Conservation (phyloP, 2,329 filamentous ascomycete species). For the Fusarium anguioides region DNA sequence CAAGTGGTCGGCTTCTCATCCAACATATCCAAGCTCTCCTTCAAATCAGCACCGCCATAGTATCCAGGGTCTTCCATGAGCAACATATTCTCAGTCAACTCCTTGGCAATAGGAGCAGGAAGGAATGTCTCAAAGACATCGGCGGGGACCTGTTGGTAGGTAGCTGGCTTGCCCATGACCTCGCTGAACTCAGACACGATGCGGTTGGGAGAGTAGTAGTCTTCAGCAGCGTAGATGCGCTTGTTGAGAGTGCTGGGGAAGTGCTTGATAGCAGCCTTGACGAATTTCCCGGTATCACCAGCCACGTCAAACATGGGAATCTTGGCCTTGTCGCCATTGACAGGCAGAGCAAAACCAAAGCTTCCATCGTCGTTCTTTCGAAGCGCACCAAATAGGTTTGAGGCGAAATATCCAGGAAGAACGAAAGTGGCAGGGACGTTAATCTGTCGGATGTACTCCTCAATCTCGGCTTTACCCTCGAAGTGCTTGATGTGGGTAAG, state of each 20-base stretch:
- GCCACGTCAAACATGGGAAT: constrained; percentile 54
- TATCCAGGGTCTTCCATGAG: constrained; percentile 57
- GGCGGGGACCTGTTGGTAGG: constrained; percentile 46
- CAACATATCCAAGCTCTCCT: constrained; percentile 48
- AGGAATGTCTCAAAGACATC: constrained; percentile 53
- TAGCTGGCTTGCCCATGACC: constrained; percentile 50
- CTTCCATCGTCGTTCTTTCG: constrained; percentile 46
- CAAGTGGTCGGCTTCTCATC: constrained; percentile 53
- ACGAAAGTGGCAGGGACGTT: constrained; percentile 64
- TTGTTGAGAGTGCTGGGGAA: constrained; percentile 45
- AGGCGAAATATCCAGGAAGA: constrained; percentile 65
- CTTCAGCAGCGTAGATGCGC: constrained; percentile 51
- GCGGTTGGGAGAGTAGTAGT: constrained; percentile 50
- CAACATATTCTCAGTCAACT: constrained; percentile 57
- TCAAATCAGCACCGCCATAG: constrained; percentile 51
- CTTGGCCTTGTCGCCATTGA: constrained; percentile 46
- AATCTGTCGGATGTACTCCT: constrained; percentile 64
- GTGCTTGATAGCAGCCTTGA: constrained; percentile 50
- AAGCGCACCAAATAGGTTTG: constrained; percentile 54
- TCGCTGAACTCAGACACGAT: constrained; percentile 51
- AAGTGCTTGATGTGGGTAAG: constrained; percentile 60
- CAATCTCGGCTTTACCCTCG: constrained; percentile 66
- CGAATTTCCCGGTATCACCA: constrained; percentile 54
- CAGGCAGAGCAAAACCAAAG: constrained; percentile 46
- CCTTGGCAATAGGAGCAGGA: constrained; percentile 44